These are phyloP conservation scores for Yamadazyma sp. DNA, from an alignment of 1,139 yeast species.

Conservation along the genomic window DNA sequence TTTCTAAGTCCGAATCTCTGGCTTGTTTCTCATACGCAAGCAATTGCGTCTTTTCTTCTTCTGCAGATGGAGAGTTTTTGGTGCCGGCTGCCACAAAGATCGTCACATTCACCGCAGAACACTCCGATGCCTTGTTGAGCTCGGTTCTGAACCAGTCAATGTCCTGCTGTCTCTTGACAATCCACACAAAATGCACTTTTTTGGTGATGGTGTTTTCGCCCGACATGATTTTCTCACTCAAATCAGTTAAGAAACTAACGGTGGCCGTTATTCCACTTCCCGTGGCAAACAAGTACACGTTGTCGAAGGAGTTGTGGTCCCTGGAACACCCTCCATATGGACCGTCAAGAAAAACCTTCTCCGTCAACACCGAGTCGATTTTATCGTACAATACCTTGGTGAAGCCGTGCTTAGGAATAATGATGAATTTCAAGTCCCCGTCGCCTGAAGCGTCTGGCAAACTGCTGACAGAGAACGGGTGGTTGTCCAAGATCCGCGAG, in stretches of 20 bases:
- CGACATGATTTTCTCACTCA: slow-evolving; percentile 18
- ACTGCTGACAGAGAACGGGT: slow-evolving; percentile 61
- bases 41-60: neutral
- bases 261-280: slow-evolving; percentile 62
- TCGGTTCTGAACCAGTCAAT: slow-evolving; percentile 50
- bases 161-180: slow-evolving; percentile 35
- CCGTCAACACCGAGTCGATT: slow-evolving; percentile 26
- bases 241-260: slow-evolving; percentile 43
- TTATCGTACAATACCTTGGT: slow-evolving; percentile 35
- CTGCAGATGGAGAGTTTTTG: no score
- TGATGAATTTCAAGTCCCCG: slow-evolving; percentile 43
- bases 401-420: slow-evolving; percentile 53
- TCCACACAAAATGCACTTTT: slow-evolving; percentile 50
- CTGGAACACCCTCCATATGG: slow-evolving; percentile 64
- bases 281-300: slow-evolving; percentile 41
- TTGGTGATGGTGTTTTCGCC: slow-evolving; percentile 19
- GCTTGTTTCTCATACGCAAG: neutral
- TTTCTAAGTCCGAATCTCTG: slow-evolving; percentile 1
- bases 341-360: slow-evolving; percentile 53
- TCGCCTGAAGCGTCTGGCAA: slow-evolving; percentile 26
- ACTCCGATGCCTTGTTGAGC: slow-evolving; percentile 26
- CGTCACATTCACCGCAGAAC: slow-evolving; percentile 24
- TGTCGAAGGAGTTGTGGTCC: slow-evolving; percentile 50
- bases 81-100: slow-evolving; percentile 18
- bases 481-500: slow-evolving; percentile 50